Evolutionary conservation across 805 yeast genomes (phyloP).

Genomic region (Sungouiozyma intestinalis): DNA sequence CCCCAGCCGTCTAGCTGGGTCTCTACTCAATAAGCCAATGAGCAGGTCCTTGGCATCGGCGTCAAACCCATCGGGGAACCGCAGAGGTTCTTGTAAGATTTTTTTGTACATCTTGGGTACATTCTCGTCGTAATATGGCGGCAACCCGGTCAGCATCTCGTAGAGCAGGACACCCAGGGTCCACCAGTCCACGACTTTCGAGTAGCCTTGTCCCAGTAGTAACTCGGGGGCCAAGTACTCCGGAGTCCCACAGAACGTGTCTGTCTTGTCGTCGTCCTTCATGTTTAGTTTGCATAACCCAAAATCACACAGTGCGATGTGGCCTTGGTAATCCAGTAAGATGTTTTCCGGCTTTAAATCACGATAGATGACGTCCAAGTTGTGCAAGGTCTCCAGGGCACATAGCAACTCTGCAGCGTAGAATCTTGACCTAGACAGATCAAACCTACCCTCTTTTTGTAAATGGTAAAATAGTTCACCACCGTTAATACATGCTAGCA

Average conservation of each 20-base stretch:
- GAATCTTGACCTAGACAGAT: slow-evolving; percentile 79
- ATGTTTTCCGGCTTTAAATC: slow-evolving; percentile 96
- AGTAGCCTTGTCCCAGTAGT: slow-evolving; percentile 83
- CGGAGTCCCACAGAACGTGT: slow-evolving; percentile 96
- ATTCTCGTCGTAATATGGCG: slow-evolving; percentile 95
- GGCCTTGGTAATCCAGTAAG: slow-evolving; percentile 89
- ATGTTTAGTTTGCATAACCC: slow-evolving; percentile 93
- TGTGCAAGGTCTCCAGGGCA: slow-evolving; percentile 87
- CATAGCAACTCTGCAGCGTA: slow-evolving; percentile 90
- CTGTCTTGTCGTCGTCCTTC: slow-evolving; percentile 78
- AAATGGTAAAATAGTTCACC: slow-evolving; percentile 94
- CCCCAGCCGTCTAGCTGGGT: slow-evolving; percentile 72
- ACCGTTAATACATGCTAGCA: slow-evolving; percentile 88
- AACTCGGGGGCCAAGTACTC: slow-evolving; percentile 95
- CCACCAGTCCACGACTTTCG: slow-evolving; percentile 98
- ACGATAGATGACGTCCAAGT: slow-evolving; percentile 84
- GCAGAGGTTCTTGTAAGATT: slow-evolving; percentile 78
- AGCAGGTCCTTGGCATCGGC: slow-evolving; percentile 76
- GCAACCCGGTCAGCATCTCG: slow-evolving; percentile 94
- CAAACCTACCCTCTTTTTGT: slow-evolving; percentile 83
- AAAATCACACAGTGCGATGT: slow-evolving; percentile 94
- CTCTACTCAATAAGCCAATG: slow-evolving; percentile 66
- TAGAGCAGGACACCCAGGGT: slow-evolving; percentile 87
- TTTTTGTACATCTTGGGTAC: slow-evolving; percentile 88
- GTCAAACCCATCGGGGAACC: slow-evolving; percentile 82